phyloP scores from a whole-genome alignment of 352 stramenopile genomes.

The Phytophthora megakarya region DNA sequence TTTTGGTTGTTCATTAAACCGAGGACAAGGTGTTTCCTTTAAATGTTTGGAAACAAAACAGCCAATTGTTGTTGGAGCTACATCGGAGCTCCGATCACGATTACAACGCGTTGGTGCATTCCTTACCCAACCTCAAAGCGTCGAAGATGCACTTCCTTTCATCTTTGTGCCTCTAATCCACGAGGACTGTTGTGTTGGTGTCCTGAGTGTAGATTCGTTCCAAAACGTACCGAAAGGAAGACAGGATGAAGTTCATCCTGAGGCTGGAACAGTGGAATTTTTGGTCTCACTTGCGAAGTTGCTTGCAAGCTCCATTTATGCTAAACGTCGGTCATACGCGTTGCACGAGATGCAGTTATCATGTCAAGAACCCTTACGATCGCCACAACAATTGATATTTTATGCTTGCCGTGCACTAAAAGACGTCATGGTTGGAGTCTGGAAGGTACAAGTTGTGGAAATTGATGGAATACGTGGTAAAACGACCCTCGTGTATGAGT shows the following conservation, averaged over 20 bases:
- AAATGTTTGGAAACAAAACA: constrained; percentile 51
- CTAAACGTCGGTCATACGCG: constrained; percentile 59
- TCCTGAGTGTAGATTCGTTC: constrained; percentile 71
- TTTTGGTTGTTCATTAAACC: constrained; percentile 31
- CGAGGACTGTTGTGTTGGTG: constrained; percentile 62
- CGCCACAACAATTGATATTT: constrained; percentile 64
- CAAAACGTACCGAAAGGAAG: constrained; percentile 57
- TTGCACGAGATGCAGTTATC: constrained; percentile 53
- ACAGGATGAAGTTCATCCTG: constrained; percentile 62
- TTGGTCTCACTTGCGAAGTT: constrained; percentile 45
- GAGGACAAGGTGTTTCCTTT: constrained; percentile 63
- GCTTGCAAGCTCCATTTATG: constrained; percentile 57
- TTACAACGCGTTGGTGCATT: constrained; percentile 35
- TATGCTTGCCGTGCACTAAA: constrained; percentile 46
- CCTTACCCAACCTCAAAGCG: constrained; percentile 1
- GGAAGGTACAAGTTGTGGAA: constrained; percentile 64
- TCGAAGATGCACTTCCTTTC: constrained; percentile 45
- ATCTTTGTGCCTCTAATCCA: constrained; percentile 71
- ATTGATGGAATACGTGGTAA: constrained; percentile 53
- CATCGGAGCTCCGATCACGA: constrained; percentile 39
- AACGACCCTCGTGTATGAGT: constrained; percentile 61
- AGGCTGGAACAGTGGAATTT: constrained; percentile 64
- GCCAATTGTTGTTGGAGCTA: constrained; percentile 42
- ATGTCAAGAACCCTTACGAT: constrained; percentile 46
- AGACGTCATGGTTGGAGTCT: constrained; percentile 50